Percentiles rank a stretch among this genome's conserved stretches.
These are phyloP conservation scores for Crithidia thermophila DNA, from an alignment of 208 protist species.

Conservation along the genomic window DNA sequence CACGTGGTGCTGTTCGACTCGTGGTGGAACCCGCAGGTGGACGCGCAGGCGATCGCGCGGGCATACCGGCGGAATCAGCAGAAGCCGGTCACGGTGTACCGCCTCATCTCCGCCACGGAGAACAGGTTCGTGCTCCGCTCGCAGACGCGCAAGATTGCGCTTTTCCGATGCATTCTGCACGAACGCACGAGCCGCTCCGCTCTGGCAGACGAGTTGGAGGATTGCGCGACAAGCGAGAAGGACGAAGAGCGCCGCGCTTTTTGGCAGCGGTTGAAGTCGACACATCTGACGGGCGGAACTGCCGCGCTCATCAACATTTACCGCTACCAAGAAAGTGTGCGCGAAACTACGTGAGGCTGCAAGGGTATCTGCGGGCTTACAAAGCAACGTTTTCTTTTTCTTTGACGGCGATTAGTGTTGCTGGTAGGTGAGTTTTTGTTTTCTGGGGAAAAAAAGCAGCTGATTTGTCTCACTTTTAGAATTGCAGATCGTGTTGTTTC, in stretches of 20 bases:
- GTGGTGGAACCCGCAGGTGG: slow-evolving; percentile 99
- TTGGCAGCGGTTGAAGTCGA: slow-evolving; percentile 63
- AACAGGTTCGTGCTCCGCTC: slow-evolving; percentile 57
- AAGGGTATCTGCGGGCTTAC: no score
- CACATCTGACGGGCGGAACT: slow-evolving; percentile 42
- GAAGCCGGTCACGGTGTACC: slow-evolving; percentile 96
- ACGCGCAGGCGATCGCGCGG: slow-evolving; percentile 96
- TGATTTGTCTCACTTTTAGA: neutral
- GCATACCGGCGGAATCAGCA: slow-evolving; percentile 98
- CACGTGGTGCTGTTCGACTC: slow-evolving; percentile 99
- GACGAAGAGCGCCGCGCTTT: slow-evolving; percentile 53
- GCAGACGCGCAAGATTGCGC: slow-evolving; percentile 77
- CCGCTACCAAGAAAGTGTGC: slow-evolving; percentile 50
- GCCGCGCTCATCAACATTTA: slow-evolving; percentile 56
- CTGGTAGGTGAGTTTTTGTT: neutral
- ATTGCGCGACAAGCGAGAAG: slow-evolving; percentile 59
- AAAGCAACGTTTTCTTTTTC: neutral
- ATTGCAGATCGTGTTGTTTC: neutral
- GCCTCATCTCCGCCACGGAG: slow-evolving; percentile 80
- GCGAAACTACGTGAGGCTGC: slow-evolving; percentile 20
- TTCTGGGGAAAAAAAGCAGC: no score
- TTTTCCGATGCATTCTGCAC: slow-evolving; percentile 83
- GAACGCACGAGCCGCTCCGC: slow-evolving; percentile 61
- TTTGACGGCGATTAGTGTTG: neutral
- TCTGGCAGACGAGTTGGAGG: slow-evolving; percentile 48